Percentiles rank a stretch among this genome's conserved stretches.
These are phyloP conservation scores for Ichthyophthirius multifiliis DNA, from an alignment of 169 alveolate genomes.

Conservation along the genomic window DNA sequence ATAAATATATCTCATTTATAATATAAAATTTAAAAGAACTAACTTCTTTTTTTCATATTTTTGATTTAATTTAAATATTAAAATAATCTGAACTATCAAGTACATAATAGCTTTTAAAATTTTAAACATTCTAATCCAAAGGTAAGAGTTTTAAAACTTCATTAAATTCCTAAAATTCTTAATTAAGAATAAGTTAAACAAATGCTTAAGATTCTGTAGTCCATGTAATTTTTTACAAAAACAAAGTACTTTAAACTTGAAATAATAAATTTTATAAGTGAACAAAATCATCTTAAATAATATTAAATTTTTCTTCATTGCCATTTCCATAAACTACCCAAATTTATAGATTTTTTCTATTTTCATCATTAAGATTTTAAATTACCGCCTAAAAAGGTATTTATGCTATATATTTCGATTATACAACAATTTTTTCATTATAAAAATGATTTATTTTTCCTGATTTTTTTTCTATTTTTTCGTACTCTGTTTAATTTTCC, in stretches of 20 bases:
- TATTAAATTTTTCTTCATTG: not conserved
- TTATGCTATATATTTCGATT: not conserved
- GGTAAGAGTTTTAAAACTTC: too few species aligned
- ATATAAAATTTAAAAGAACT: too few species aligned
- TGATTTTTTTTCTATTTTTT: not conserved
- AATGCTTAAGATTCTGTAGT: not conserved
- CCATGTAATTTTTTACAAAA: not conserved
- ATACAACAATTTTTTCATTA: not conserved
- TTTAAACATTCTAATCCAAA: too few species aligned
- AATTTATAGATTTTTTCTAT: not conserved
- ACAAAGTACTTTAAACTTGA: not conserved
- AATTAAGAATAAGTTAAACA: too few species aligned
- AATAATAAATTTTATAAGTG: not conserved
- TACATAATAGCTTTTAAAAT: too few species aligned
- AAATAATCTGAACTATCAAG: too few species aligned
- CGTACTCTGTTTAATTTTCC: not conserved
- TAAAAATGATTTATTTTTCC: not conserved
- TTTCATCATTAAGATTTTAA: not conserved
- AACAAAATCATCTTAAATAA: slow-evolving; percentile 2
- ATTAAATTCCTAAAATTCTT: too few species aligned
- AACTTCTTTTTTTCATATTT: too few species aligned
- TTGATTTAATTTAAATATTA: too few species aligned
- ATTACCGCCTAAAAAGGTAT: not conserved
- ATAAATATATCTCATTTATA: too few species aligned
- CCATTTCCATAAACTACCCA: not conserved